Evolutionary conservation across 106 monocot genomes (phyloP).

Genomic region (Dendrobium nobile): DNA sequence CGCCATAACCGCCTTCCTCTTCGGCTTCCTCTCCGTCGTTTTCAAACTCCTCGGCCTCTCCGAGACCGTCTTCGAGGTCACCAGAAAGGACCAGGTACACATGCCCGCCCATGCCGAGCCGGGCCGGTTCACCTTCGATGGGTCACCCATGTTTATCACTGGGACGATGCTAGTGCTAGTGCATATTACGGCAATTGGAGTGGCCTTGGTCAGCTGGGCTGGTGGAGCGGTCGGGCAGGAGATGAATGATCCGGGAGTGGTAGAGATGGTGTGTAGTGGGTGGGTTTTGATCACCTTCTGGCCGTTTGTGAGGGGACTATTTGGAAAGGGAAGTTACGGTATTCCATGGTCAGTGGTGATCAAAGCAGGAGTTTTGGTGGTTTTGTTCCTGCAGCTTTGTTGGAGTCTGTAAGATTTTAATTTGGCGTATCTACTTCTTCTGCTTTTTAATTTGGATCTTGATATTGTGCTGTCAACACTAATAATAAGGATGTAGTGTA

Average conservation of each 20-base stretch:
- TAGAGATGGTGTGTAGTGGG: constrained; percentile 30
- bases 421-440: no score
- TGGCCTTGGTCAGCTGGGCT: not conserved
- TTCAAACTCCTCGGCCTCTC: constrained; percentile 44
- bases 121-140: constrained; percentile 53
- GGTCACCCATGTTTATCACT: constrained; percentile 38
- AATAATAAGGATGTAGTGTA: no score
- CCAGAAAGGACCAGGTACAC: constrained; percentile 31
- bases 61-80: constrained; percentile 45
- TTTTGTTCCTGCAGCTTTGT: constrained; percentile 10
- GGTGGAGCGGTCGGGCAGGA: not conserved
- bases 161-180: constrained; percentile 31
- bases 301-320: constrained; percentile 52
- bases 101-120: not conserved
- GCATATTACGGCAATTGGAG: constrained; percentile 10
- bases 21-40: constrained; percentile 34
- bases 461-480: no score
- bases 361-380: constrained; percentile 21
- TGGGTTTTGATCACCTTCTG: constrained; percentile 39
- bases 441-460: no score
- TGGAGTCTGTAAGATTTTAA: no score
- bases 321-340: constrained; percentile 41
- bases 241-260: constrained; percentile 12
- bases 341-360: constrained; percentile 42
- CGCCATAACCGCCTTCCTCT: constrained; percentile 21